These are phyloP conservation scores for Lentinula boryana DNA, from an alignment of 768 basidiomycete species.

Conservation along the genomic window DNA sequence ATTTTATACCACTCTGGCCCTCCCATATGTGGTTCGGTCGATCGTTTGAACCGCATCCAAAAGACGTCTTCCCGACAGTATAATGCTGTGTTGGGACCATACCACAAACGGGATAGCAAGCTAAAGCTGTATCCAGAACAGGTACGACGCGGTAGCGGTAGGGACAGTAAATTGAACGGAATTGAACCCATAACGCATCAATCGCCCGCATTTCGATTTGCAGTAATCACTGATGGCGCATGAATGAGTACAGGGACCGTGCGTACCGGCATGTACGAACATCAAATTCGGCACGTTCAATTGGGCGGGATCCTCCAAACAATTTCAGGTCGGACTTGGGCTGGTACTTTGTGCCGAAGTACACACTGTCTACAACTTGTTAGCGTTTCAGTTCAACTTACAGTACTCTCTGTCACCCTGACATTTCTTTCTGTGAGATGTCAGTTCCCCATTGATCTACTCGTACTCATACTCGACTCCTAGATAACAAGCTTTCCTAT, in stretches of 20 bases:
- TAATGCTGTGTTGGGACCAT: not conserved
- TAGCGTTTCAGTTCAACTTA: not conserved
- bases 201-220: too few relatives aligned
- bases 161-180: not conserved
- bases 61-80: not conserved
- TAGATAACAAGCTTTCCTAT: not conserved
- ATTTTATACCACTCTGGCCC: not conserved
- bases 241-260: not conserved
- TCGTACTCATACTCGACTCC: not conserved
- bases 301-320: too few relatives aligned
- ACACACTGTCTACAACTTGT: not conserved
- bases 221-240: not conserved
- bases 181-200: too few relatives aligned
- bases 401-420: not conserved
- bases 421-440: not conserved
- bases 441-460: not conserved
- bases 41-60: not conserved
- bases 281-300: not conserved
- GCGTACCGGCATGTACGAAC: not conserved
- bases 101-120: not conserved
- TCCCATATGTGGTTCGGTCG: not conserved
- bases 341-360: not conserved
- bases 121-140: not conserved
- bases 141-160: not conserved
- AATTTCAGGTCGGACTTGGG: not conserved